Evolutionary conservation across 306 rosid species (phyloP), one percentile per base, ranked within the genome.

Genomic region (Sphenostylis stenocarpa): DNA sequence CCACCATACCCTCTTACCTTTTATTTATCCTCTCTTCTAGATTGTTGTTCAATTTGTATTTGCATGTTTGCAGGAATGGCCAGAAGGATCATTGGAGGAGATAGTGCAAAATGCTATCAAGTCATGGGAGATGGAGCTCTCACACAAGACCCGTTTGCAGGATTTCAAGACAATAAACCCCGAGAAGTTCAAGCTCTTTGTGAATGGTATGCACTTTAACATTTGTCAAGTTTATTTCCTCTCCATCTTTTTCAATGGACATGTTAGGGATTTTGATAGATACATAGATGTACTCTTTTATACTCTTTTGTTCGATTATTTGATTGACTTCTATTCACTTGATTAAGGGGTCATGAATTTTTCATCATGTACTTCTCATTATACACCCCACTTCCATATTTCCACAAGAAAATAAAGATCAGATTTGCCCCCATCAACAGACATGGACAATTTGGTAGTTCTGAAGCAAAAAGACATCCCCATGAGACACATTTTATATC

Each of bases 11-110:
- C 81, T 49, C 45, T 66, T 48, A 44, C 38, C 34, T 33, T 36
- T 48, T 60, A n/a, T 21, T 20, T 41, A 34, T 24, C 23, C 34
- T 16, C 26, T 21, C 53, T 38, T 80, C 41, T 41, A 36, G n/a
- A 16, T 33, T 29, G 4, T 33, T 63, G 11, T 24, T 64, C 4
- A 21, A 43, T 48, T n/a, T n/a, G 20, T 17, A 8, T 72, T 64
- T 60, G 19, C 17, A 3, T 61, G 13, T 60, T 64, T 78, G 68
- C 63, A 91, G 94, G 90, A 65, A 36, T 91, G 90, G 93, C 75
- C 89, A 0, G 73, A 85, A 73, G 93, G 91, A 24, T 91, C 96
- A 31, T 70, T 88, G 6, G 96, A 91, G 69, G 91, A 87, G 77
- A 83, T 48, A 19, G 93, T 88, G 8, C 96, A 91, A 63, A 88